Percentiles rank a stretch among this genome's conserved stretches.
Conservation (phyloP, 805 yeast species). For the Candida sakaeoensis region DNA sequence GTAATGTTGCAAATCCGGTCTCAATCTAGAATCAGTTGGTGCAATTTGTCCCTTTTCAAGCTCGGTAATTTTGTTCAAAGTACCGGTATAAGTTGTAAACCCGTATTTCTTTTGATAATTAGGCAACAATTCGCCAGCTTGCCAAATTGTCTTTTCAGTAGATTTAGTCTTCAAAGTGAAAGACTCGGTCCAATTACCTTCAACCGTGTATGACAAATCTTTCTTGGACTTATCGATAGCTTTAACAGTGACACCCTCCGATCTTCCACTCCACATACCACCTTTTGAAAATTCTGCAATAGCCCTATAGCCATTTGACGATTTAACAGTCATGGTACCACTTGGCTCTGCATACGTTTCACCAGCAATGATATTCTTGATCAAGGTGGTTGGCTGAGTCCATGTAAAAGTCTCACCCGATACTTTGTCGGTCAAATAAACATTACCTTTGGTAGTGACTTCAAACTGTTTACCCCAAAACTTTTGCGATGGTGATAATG, state of each 20-base stretch:
- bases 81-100: slow-evolving; percentile 77
- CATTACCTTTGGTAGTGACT: slow-evolving; percentile 67
- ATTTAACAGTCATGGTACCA: slow-evolving; percentile 59
- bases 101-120: slow-evolving; percentile 71
- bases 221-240: slow-evolving; percentile 37
- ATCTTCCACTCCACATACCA: slow-evolving; percentile 79
- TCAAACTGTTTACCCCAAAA: slow-evolving; percentile 96
- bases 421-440: slow-evolving; percentile 51
- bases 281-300: slow-evolving; percentile 72
- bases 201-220: slow-evolving; percentile 39
- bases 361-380: slow-evolving; percentile 89
- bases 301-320: slow-evolving; percentile 68
- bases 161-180: slow-evolving; percentile 44
- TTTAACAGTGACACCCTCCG: slow-evolving; percentile 59
- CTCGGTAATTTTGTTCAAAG: slow-evolving; percentile 72
- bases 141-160: slow-evolving; percentile 58
- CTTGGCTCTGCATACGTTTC: slow-evolving; percentile 91
- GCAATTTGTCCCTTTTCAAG: slow-evolving; percentile 65
- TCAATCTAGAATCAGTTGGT: slow-evolving; percentile 82
- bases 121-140: slow-evolving; percentile 59
- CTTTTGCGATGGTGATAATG: slow-evolving; percentile 76
- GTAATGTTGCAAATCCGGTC: slow-evolving; percentile 80
- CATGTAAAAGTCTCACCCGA: slow-evolving; percentile 77
- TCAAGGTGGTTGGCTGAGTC: slow-evolving; percentile 75
- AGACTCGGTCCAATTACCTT: slow-evolving; percentile 84